Evolutionary conservation across 176 grass and related monocot genomes (phyloP).

Genomic region (Metroxylon sagu): DNA sequence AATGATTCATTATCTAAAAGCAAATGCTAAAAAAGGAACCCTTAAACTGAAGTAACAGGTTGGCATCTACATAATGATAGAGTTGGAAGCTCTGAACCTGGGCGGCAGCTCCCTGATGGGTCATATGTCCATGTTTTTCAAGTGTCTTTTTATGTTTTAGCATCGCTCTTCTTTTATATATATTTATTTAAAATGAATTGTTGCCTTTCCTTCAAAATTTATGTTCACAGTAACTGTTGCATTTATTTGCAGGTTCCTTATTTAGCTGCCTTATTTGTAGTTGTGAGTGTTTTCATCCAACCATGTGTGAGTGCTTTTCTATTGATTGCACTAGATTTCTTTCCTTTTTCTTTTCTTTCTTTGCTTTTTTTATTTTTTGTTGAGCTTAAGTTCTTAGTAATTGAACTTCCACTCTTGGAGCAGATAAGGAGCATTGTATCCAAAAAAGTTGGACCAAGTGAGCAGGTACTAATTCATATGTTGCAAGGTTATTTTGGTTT

Average conservation of each 20-base stretch:
- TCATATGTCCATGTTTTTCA: too few relatives aligned
- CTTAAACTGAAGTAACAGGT: too few relatives aligned
- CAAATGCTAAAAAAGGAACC: too few relatives aligned
- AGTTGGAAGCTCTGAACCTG: too few relatives aligned
- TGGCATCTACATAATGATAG: too few relatives aligned
- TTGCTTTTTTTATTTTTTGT: slow-evolving; percentile 8
- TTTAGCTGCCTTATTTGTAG: slow-evolving; percentile 43
- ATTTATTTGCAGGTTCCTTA: slow-evolving; percentile 66
- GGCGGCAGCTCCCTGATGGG: too few relatives aligned
- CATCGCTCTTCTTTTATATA: too few relatives aligned
- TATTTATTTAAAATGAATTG: too few relatives aligned
- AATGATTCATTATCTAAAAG: too few relatives aligned
- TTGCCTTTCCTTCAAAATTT: too few relatives aligned
- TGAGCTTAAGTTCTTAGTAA: background rate
- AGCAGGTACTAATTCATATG: slow-evolving; percentile 48
- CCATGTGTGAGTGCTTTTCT: slow-evolving; percentile 57
- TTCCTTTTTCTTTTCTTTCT: background rate
- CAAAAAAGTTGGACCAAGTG: slow-evolving; percentile 54
- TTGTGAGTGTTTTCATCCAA: slow-evolving; percentile 57
- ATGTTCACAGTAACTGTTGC: background rate
- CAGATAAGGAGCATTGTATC: slow-evolving; percentile 82
- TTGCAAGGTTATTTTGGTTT: too few relatives aligned
- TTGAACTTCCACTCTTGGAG: slow-evolving; percentile 4
- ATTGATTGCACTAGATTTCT: background rate
- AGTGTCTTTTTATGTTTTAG: too few relatives aligned